These are phyloP conservation scores for Dichotomopilus funicola DNA, from an alignment of 2,329 filamentous ascomycete species.

Conservation along the genomic window DNA sequence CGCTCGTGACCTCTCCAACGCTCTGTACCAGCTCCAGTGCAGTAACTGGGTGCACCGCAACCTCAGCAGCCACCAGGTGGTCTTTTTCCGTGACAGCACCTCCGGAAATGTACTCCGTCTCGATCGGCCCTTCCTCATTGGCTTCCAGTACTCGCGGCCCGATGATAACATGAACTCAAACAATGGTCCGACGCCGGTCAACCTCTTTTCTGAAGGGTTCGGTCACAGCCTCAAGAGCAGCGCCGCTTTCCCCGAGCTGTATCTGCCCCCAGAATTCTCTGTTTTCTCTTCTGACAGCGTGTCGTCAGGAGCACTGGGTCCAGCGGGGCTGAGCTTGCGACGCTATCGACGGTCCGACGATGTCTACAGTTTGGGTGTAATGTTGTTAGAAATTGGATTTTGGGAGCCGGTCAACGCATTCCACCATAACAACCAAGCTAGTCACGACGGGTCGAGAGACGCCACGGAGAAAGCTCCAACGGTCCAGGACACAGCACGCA, in stretches of 20 bases:
- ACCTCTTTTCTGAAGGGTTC: not conserved
- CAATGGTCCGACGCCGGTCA: not conserved
- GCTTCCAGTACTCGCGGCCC: constrained; percentile 1
- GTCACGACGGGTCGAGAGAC: no score
- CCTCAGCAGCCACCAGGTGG: not conserved
- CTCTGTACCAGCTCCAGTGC: not conserved
- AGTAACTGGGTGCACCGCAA: constrained; percentile 3
- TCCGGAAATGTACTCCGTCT: not conserved
- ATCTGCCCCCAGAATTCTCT: not conserved
- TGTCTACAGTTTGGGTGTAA: not conserved
- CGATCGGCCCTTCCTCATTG: not conserved
- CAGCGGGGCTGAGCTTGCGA: not conserved
- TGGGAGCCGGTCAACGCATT: not conserved
- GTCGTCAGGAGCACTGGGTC: not conserved
- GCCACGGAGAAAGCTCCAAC: not conserved
- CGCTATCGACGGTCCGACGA: constrained; percentile 2
- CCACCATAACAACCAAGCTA: not conserved
- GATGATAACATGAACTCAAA: not conserved
- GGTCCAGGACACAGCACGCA: not conserved
- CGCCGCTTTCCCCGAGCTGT: not conserved
- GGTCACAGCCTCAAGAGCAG: not conserved
- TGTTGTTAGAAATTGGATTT: not conserved
- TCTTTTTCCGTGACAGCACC: not conserved
- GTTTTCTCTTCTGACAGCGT: no score
- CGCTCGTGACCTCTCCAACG: not conserved